These are phyloP conservation scores for Fusarium oxysporum DNA, from an alignment of 2,329 filamentous ascomycete genomes.

Conservation along the genomic window DNA sequence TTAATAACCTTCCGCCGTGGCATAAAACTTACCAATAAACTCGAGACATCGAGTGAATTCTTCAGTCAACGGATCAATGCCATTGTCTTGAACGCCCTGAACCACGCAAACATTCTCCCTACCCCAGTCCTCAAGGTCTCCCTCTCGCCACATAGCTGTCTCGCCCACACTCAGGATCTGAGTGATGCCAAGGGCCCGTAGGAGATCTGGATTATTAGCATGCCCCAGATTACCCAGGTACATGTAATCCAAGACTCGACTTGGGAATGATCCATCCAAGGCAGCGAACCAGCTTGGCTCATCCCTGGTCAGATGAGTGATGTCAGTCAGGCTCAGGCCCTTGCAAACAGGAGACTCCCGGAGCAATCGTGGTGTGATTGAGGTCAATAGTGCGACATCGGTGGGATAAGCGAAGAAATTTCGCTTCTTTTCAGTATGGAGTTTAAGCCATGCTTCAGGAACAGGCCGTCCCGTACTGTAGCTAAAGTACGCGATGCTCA, in stretches of 20 bases:
- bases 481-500: slow-evolving; percentile 92
- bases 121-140: slow-evolving; percentile 78
- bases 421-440: slow-evolving; percentile 83
- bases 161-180: slow-evolving; percentile 95
- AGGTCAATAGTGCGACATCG: slow-evolving; percentile 84
- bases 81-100: slow-evolving; percentile 93
- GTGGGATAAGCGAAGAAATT: slow-evolving; percentile 98
- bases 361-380: slow-evolving; percentile 80
- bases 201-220: slow-evolving; percentile 90
- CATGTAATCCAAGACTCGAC: slow-evolving; percentile 90
- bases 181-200: slow-evolving; percentile 82
- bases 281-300: slow-evolving; percentile 84
- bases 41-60: slow-evolving; percentile 88
- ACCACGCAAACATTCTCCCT: slow-evolving; percentile 82
- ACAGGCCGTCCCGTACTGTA: slow-evolving; percentile 86
- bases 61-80: slow-evolving; percentile 88
- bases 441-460: slow-evolving; percentile 85
- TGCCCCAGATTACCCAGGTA: slow-evolving; percentile 94
- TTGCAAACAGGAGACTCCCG: slow-evolving; percentile 71
- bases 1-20: not conserved
- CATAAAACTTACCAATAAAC: slow-evolving; percentile 84
- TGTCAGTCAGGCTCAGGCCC: slow-evolving; percentile 63
- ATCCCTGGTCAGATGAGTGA: slow-evolving; percentile 63
- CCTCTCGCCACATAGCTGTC: slow-evolving; percentile 81
- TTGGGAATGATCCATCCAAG: slow-evolving; percentile 91